These are phyloP conservation scores for Polytolypa hystricis DNA, from an alignment of 2,329 filamentous ascomycete genomes.

Conservation along the genomic window DNA sequence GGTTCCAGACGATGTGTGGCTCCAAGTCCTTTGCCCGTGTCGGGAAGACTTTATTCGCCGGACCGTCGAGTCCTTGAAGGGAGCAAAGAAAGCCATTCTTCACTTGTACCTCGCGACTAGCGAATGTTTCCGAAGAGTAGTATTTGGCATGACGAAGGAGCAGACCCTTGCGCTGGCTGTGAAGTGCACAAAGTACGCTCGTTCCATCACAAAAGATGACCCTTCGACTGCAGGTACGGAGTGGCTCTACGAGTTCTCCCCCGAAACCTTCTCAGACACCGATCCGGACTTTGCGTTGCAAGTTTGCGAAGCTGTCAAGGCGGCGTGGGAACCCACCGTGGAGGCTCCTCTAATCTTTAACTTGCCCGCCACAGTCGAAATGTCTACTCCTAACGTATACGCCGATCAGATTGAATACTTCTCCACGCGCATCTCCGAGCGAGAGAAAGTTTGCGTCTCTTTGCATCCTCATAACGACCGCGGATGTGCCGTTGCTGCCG, in stretches of 20 bases:
- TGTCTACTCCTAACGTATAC: conserved; percentile 89
- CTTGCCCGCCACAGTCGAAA: conserved; percentile 88
- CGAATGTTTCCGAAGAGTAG: conserved; percentile 84
- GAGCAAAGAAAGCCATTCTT: conserved; percentile 85
- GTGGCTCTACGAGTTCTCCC: conserved; percentile 41
- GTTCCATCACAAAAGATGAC: conserved; percentile 78
- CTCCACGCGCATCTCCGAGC: conserved; percentile 69
- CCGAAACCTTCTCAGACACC: conserved; percentile 72
- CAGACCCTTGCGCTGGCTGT: conserved; percentile 73
- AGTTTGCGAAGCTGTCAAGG: conserved; percentile 88
- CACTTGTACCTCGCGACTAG: conserved; percentile 95
- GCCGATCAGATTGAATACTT: conserved; percentile 97
- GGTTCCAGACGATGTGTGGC: conserved; percentile 77
- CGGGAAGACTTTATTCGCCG: conserved; percentile 80
- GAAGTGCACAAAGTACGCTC: conserved; percentile 72
- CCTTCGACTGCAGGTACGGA: conserved; percentile 46
- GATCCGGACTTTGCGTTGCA: conserved; percentile 69
- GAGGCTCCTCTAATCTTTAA: conserved; percentile 91
- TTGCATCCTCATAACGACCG: conserved; percentile 93
- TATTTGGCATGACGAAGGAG: conserved; percentile 79
- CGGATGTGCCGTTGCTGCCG: conserved; percentile 77
- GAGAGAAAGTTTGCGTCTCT: conserved; percentile 79
- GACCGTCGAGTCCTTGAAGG: conserved; percentile 79
- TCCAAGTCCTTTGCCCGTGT: conserved; percentile 88
- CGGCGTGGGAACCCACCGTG: conserved; percentile 72